Conservation (phyloP, 306 rosid genomes). For the Ceratonia siliqua region DNA sequence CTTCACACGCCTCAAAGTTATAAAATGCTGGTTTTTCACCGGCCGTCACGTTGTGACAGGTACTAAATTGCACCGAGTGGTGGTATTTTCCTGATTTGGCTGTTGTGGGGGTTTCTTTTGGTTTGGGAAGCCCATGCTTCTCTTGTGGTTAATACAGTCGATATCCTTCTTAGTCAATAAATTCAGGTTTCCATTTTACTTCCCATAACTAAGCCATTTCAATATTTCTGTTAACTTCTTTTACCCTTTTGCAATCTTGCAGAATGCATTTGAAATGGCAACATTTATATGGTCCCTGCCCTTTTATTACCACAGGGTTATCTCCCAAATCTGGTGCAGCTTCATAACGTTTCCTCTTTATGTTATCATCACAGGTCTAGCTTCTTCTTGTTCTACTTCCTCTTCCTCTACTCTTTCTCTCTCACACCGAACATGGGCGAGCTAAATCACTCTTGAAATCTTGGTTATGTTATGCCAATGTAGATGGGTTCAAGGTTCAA, state of each 20-base stretch:
- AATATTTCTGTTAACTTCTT: background rate
- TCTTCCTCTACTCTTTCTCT: background rate
- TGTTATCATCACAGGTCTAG: conserved; percentile 81
- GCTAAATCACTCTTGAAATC: background rate
- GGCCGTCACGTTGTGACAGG: too few species aligned
- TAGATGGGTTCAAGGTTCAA: conserved; percentile 90
- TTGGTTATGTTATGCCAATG: conserved; percentile 23
- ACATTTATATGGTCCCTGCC: conserved; percentile 75
- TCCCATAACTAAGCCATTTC: background rate
- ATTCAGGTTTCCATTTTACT: background rate
- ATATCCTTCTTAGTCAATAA: conserved; percentile 77
- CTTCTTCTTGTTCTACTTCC: conserved; percentile 15
- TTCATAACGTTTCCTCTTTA: conserved; percentile 87
- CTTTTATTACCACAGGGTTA: conserved; percentile 49
- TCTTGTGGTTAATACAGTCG: conserved; percentile 66
- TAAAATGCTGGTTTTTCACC: too few species aligned
- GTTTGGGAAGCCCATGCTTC: conserved; percentile 86
- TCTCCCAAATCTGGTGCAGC: conserved; percentile 94
- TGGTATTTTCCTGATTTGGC: too few species aligned
- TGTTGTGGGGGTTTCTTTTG: too few species aligned
- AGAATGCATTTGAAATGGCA: conserved; percentile 99
- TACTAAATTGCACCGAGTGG: too few species aligned
- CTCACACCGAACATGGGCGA: background rate
- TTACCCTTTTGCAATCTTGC: conserved; percentile 30
- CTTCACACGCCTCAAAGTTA: too few species aligned